phyloP scores from a whole-genome alignment of 768 basidiomycete species.

The Terana coerulea region DNA sequence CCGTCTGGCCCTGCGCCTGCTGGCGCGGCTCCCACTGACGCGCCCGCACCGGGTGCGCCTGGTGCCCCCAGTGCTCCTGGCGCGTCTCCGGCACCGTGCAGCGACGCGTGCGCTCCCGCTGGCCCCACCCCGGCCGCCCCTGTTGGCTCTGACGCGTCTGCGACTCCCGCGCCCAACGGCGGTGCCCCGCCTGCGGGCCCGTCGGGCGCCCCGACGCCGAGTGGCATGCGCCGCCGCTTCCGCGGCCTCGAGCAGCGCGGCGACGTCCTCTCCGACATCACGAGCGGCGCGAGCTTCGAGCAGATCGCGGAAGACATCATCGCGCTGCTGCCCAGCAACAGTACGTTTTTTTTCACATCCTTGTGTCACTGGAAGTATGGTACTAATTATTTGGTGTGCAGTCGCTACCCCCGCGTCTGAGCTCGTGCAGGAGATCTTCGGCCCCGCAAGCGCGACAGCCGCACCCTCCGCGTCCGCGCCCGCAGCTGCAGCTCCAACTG shows the following conservation, averaged over 20 bases:
- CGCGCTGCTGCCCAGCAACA: not conserved
- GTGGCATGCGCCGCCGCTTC: not conserved
- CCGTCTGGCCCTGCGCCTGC: not conserved
- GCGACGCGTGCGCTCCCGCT: too few relatives aligned
- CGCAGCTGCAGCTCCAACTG: not conserved
- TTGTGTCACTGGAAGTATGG: too few relatives aligned
- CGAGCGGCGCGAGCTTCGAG: not conserved
- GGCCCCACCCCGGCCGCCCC: too few relatives aligned
- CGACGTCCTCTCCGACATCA: conserved; percentile 2
- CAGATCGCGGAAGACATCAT: conserved; percentile 2
- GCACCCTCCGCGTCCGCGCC: not conserved
- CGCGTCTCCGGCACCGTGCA: too few relatives aligned
- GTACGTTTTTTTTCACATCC: not conserved
- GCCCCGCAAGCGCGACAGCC: not conserved
- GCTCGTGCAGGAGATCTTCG: not conserved
- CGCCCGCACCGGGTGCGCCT: not conserved
- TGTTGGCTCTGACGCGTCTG: too few relatives aligned
- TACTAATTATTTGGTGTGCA: not conserved
- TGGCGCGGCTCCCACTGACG: not conserved
- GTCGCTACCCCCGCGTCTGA: not conserved
- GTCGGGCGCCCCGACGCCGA: too few relatives aligned
- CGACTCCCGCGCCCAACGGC: too few relatives aligned
- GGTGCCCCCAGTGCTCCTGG: too few relatives aligned
- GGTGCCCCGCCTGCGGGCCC: too few relatives aligned
- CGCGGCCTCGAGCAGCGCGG: not conserved